Evolutionary conservation across 2,329 filamentous ascomycete genomes (phyloP).

Genomic region (Aspergillus cejpii): DNA sequence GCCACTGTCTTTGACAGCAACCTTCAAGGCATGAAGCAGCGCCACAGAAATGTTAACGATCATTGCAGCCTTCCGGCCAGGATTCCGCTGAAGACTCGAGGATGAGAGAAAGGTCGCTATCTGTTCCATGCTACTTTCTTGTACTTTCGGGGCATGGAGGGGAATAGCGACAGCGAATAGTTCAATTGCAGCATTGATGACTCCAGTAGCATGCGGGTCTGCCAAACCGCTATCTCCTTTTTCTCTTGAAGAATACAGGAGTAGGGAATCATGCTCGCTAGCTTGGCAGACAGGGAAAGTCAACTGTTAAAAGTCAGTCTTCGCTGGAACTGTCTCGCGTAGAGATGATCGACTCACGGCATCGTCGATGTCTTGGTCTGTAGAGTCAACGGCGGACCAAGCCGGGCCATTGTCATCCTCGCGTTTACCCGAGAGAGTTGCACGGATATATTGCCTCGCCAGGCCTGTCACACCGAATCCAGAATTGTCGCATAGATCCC

Average conservation of each 20-base stretch:
- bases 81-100: conserved; percentile 71
- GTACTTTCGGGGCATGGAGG: conserved; percentile 80
- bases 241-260: conserved; percentile 57
- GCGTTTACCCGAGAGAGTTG: conserved; percentile 63
- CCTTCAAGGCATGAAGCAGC: conserved; percentile 70
- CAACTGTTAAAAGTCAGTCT: conserved; percentile 30
- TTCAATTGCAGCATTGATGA: conserved; percentile 89
- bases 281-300: conserved; percentile 67
- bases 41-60: conserved; percentile 83
- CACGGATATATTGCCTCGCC: conserved; percentile 68
- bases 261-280: conserved; percentile 80
- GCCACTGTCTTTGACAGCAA: conserved; percentile 72
- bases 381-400: conserved; percentile 36
- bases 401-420: conserved; percentile 50
- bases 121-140: conserved; percentile 93
- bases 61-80: conserved; percentile 82
- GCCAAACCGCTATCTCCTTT: conserved; percentile 48
- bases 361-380: conserved; percentile 38
- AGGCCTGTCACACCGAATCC: conserved; percentile 89
- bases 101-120: conserved; percentile 83
- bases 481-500: conserved; percentile 91
- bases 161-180: conserved; percentile 88
- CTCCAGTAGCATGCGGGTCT: conserved; percentile 82
- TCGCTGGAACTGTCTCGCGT: too few relatives aligned
- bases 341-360: conserved; percentile 27